Evolutionary conservation across 371 early-diverging fungal genomes (phyloP), one percentile per base, ranked within the genome.

Genomic region (Batkoa obscura): DNA sequence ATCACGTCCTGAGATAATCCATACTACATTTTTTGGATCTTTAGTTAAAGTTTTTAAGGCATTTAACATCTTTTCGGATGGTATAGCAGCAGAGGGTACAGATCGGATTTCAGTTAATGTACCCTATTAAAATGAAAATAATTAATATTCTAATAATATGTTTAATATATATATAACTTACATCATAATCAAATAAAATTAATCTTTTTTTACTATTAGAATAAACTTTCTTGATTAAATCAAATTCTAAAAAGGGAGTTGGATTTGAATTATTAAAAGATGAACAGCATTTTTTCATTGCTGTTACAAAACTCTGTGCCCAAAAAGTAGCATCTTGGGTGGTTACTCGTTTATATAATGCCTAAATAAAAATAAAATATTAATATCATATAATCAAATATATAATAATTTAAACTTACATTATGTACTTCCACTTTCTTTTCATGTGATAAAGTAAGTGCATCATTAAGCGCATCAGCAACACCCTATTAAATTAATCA

Each of bases 1-100:
- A 58, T 94, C 94, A 38, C 95, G 77, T 0, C 97, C 96, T 37
- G 89, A 88, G 32, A 95, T 88, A 2, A 95, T 75, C 75, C 87
- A 93, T n/a, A 94, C 86, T 37, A 80, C 68, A 69, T 94, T 95
- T 6, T 68, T 63, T 30, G 86, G 84, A 62, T 93, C 86, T 9
- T 68, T 66, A 10, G 81, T 71, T 1, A 94, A 70, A 12, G 60
- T 56, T n/a, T 64, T 50, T 42, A 94, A 64, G 2, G 84, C 75
- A 36, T 70, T 60, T 2, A 86, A 62, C 78, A 81, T 81, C 15
- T 74, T 69, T 35, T 71, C 65, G 42, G 83, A 72, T 2, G 85
- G 84, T 17, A 75, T 64, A 1, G 83, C 80, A 2, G 75, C 75
- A 2, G 73, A 68, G 2, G 85, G 84, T 17, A 72, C 76, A 58